Conservation (phyloP, 768 basidiomycete genomes). For the Amanita pseudoporphyria region DNA sequence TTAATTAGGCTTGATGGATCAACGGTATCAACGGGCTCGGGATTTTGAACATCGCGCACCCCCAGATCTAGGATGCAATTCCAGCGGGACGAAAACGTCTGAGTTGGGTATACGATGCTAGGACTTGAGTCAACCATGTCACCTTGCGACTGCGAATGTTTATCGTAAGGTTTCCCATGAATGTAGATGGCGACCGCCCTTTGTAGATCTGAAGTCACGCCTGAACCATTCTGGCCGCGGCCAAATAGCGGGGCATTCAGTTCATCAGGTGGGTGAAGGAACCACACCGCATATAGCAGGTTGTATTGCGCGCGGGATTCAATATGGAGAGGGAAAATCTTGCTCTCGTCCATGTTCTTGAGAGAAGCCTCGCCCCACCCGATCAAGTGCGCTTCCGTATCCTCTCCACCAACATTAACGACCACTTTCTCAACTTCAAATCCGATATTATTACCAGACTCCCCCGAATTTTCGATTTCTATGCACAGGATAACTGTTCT, state of each 20-base stretch:
- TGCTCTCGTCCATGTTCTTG: conserved; percentile 25
- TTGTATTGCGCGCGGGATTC: conserved; percentile 75
- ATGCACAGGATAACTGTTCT: conserved; percentile 84
- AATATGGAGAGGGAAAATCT: conserved; percentile 65
- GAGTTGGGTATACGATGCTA: conserved; percentile 47
- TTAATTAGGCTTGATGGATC: conserved; percentile 24
- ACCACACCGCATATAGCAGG: conserved; percentile 82
- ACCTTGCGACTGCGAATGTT: conserved; percentile 9
- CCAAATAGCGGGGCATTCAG: conserved; percentile 33
- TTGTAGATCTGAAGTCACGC: conserved; percentile 40
- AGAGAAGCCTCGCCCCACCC: conserved; percentile 52
- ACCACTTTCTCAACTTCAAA: conserved; percentile 73
- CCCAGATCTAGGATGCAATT: conserved; percentile 82
- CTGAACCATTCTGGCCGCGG: conserved; percentile 12
- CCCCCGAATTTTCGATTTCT: conserved; percentile 79
- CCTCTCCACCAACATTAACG: conserved; percentile 64
- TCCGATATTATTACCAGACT: conserved; percentile 45
- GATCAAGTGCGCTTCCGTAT: conserved; percentile 38
- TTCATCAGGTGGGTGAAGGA: conserved; percentile 57
- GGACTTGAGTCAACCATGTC: conserved; percentile 12
- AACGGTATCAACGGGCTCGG: conserved; percentile 21
- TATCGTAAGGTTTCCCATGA: conserved; percentile 55
- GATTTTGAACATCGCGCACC: conserved; percentile 22
- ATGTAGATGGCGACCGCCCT: conserved; percentile 76
- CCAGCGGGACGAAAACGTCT: conserved; percentile 78